Evolutionary conservation across 2,329 filamentous ascomycete species (phyloP).

Genomic region (Hypoxylon sp.): DNA sequence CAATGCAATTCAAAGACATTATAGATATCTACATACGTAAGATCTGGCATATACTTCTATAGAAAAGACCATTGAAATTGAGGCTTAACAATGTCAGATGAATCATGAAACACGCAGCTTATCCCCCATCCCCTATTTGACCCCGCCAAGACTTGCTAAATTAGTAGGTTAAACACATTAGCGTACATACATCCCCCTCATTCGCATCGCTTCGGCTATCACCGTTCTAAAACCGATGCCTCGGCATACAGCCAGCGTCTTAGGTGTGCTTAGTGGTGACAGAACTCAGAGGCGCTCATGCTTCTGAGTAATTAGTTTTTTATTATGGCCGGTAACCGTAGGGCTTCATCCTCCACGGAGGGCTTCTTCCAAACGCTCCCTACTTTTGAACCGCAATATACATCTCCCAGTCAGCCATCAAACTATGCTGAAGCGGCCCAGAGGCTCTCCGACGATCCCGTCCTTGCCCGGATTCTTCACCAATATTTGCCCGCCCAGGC

Average conservation of each 20-base stretch:
- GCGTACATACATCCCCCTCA: not conserved
- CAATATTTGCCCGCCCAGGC: constrained; percentile 24
- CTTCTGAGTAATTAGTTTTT: not conserved
- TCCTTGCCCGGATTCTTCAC: constrained; percentile 25
- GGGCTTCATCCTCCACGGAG: constrained; percentile 32
- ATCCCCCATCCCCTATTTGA: too few relatives aligned
- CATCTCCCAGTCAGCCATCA: constrained; percentile 1
- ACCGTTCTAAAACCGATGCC: not conserved
- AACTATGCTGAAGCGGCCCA: constrained; percentile 1
- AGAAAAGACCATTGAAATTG: too few relatives aligned
- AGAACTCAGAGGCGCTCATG: not conserved
- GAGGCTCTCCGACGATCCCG: constrained; percentile 24
- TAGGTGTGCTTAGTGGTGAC: not conserved
- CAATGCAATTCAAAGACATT: too few relatives aligned
- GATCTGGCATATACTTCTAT: too few relatives aligned
- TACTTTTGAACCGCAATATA: constrained; percentile 27
- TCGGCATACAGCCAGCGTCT: not conserved
- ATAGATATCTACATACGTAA: too few relatives aligned
- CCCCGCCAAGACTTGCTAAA: too few relatives aligned
- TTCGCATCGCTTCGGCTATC: not conserved
- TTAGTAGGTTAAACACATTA: not conserved
- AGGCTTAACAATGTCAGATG: too few relatives aligned
- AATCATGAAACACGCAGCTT: too few relatives aligned
- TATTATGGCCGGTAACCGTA: not conserved
- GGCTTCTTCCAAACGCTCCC: constrained; percentile 39